Conservation (phyloP, 2,329 filamentous ascomycete genomes). For the Paecilomyces niveus region DNA sequence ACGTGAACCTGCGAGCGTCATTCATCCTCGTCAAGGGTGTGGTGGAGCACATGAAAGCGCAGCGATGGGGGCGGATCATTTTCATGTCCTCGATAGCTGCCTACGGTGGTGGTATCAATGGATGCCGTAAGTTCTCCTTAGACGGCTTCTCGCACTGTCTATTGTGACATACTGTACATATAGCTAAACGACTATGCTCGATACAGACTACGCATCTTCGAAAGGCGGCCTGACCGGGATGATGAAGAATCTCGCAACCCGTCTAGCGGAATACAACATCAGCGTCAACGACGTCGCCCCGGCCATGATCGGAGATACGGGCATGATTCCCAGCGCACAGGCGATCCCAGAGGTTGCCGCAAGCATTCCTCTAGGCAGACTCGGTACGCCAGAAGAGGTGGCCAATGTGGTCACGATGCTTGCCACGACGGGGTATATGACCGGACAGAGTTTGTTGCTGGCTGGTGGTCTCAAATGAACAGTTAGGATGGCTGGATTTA, state of each 20-base stretch:
- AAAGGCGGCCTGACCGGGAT: conserved; percentile 58
- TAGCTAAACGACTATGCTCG: background rate
- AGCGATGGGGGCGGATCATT: conserved; percentile 57
- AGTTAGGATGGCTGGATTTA: background rate
- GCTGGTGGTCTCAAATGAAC: conserved; percentile 30
- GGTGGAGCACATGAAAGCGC: conserved; percentile 53
- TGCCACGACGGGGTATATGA: conserved; percentile 54
- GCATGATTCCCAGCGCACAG: conserved; percentile 55
- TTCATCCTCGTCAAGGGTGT: conserved; percentile 56
- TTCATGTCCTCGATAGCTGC: conserved; percentile 59
- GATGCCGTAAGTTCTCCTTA: conserved; percentile 38
- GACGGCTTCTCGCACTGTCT: background rate
- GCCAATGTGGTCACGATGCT: conserved; percentile 57
- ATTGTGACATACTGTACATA: background rate
- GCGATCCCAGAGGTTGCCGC: conserved; percentile 53
- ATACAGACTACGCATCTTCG: conserved; percentile 47
- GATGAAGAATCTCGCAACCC: conserved; percentile 58
- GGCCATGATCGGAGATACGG: conserved; percentile 60
- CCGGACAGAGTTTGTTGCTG: conserved; percentile 48
- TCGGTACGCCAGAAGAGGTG: conserved; percentile 53
- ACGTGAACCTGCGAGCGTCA: conserved; percentile 55
- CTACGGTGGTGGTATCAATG: conserved; percentile 58
- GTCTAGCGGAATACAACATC: conserved; percentile 54
- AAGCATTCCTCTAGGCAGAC: conserved; percentile 52
- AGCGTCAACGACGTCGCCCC: conserved; percentile 63